Evolutionary conservation across 176 grass and related monocot genomes (phyloP).

Genomic region (Dactylis glomerata): DNA sequence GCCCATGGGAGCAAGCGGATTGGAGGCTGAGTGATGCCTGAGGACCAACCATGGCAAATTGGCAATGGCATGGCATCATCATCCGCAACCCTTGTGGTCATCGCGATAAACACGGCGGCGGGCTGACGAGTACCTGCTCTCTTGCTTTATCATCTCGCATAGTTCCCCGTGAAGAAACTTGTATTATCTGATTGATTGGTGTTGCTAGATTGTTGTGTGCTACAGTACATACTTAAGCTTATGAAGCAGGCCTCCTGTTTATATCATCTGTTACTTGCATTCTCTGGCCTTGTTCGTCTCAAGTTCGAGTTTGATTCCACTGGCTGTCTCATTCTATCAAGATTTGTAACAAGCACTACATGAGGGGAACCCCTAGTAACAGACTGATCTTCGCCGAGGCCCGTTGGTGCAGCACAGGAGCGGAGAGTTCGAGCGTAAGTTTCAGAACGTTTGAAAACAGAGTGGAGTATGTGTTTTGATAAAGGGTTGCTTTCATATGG

Average conservation of each 20-base stretch:
- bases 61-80: background rate
- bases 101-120: background rate
- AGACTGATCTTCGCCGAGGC: too few relatives aligned
- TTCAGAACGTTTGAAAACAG: too few relatives aligned
- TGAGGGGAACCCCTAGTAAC: too few relatives aligned
- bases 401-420: too few relatives aligned
- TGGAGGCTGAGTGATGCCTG: background rate
- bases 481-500: too few relatives aligned
- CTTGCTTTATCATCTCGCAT: background rate
- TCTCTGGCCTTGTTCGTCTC: background rate
- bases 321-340: too few relatives aligned
- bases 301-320: background rate
- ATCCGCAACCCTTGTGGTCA: background rate
- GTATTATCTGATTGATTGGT: background rate
- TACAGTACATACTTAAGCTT: background rate
- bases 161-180: background rate
- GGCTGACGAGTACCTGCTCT: background rate
- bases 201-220: background rate
- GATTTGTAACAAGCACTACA: too few relatives aligned
- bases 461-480: too few relatives aligned
- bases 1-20: conserved; percentile 41
- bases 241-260: background rate
- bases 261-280: background rate
- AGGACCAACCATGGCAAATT: background rate
- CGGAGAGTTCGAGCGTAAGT: too few relatives aligned